These are phyloP conservation scores for Dendrocalamus sinicus DNA, from an alignment of 176 grass and related monocot genomes.

Conservation along the genomic window DNA sequence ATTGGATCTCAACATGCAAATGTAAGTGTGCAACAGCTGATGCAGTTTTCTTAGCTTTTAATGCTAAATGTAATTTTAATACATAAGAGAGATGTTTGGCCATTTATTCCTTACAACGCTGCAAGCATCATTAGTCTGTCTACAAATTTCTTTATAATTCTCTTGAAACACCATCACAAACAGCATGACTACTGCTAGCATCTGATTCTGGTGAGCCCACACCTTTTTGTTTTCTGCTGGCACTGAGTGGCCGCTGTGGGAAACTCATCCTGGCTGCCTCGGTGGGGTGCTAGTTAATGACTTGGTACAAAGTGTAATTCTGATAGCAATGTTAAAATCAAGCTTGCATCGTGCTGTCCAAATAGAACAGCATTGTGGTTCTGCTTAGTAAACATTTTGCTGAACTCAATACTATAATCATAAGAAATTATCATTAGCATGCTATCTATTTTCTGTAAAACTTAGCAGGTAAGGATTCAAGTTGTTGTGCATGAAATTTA, in stretches of 20 bases:
- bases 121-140: not conserved
- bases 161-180: constrained; percentile 5
- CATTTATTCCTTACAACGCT: constrained; percentile 1
- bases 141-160: constrained; percentile 24
- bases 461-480: not conserved
- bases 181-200: not conserved
- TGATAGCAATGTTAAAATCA: constrained; percentile 18
- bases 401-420: not conserved
- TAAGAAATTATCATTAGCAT: constrained; percentile 4
- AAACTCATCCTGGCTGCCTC: not conserved
- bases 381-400: not conserved
- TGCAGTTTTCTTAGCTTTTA: constrained; percentile 26
- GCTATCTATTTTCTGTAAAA: not conserved
- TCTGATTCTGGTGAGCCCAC: not conserved
- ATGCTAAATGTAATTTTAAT: constrained; percentile 21
- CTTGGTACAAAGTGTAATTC: not conserved
- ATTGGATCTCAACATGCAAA: constrained; percentile 88
- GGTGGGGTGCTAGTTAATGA: not conserved
- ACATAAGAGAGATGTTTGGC: not conserved
- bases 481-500: constrained; percentile 1
- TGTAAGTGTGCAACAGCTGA: constrained; percentile 60
- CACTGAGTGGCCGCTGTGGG: not conserved
- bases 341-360: not conserved
- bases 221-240: not conserved
- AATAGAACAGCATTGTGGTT: constrained; percentile 6